Percentiles rank a stretch among this genome's conserved stretches.
phyloP scores from a whole-genome alignment of 2,329 filamentous ascomycete species.

The Chrysoporthe austroafricana region DNA sequence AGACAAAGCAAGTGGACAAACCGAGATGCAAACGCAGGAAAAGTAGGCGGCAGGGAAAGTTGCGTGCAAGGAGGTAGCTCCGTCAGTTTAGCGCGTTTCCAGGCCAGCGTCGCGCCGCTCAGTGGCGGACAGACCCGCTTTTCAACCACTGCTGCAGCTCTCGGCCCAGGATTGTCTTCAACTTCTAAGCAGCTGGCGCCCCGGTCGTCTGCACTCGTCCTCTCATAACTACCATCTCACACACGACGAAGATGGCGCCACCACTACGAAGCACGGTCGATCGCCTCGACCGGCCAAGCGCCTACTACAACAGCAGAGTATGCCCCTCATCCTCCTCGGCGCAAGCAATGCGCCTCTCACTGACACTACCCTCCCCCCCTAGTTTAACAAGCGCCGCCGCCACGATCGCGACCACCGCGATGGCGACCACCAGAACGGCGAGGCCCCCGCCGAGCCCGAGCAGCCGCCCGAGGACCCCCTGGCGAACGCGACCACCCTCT shows the following conservation, averaged over 20 bases:
- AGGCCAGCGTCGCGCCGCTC: conserved; percentile 14
- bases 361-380: conserved; percentile 6
- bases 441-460: conserved; percentile 45
- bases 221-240: conserved; percentile 13
- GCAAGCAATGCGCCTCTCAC: conserved; percentile 29
- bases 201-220: not conserved
- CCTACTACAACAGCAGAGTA: conserved; percentile 87
- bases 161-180: conserved; percentile 15
- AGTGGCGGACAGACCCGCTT: conserved; percentile 16
- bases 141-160: conserved; percentile 5
- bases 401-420: conserved; percentile 64
- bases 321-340: conserved; percentile 35
- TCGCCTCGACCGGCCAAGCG: conserved; percentile 89
- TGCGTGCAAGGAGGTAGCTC: conserved; percentile 13
- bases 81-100: conserved; percentile 29
- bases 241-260: conserved; percentile 46
- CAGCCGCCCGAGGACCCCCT: conserved; percentile 75
- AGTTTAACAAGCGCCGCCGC: conserved; percentile 69
- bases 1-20: conserved; percentile 8
- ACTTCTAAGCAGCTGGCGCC: conserved; percentile 5
- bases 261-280: conserved; percentile 75
- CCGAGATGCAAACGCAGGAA: conserved; percentile 15
- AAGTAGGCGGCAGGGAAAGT: conserved; percentile 18
- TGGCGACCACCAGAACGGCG: conserved; percentile 59
- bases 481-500: conserved; percentile 88